phyloP scores from a whole-genome alignment of 1,284 basidiomycete genomes.

The Marasmius fiardii region DNA sequence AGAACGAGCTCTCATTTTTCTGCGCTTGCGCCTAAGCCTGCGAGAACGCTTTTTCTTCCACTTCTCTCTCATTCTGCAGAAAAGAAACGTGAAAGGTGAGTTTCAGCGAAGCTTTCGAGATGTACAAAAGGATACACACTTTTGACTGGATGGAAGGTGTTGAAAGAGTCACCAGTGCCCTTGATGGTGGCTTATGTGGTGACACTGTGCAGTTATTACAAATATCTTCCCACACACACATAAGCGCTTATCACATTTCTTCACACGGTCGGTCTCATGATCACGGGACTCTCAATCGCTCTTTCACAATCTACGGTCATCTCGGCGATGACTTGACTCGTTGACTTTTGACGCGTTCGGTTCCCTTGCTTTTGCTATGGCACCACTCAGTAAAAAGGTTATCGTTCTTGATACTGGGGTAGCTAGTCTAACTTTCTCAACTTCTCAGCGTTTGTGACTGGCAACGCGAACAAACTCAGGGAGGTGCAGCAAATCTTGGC shows the following conservation, averaged over 20 bases:
- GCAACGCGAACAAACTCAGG: constrained; percentile 90
- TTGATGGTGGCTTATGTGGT: background rate
- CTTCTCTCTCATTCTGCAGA: constrained; percentile 81
- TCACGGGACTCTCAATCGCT: too few relatives aligned
- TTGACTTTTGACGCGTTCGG: background rate
- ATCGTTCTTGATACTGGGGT: background rate
- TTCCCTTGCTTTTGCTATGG: background rate
- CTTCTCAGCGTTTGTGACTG: constrained; percentile 83
- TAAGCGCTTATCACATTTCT: too few relatives aligned
- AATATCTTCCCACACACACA: background rate
- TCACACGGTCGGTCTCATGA: too few relatives aligned
- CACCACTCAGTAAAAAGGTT: background rate
- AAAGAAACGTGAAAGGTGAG: background rate
- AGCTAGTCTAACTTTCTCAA: background rate
- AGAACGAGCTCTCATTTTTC: constrained; percentile 90
- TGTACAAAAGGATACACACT: background rate
- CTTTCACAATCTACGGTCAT: too few relatives aligned
- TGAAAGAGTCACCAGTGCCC: background rate
- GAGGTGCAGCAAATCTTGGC: constrained; percentile 84
- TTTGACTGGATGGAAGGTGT: background rate
- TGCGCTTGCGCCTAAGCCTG: constrained; percentile 84
- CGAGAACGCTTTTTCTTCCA: constrained; percentile 90
- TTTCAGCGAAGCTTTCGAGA: background rate
- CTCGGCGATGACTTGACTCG: background rate
- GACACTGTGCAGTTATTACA: background rate